Percentiles rank a stretch among this genome's conserved stretches.
phyloP scores from a whole-genome alignment of 2,329 filamentous ascomycete species.

The Cadophora sp. region DNA sequence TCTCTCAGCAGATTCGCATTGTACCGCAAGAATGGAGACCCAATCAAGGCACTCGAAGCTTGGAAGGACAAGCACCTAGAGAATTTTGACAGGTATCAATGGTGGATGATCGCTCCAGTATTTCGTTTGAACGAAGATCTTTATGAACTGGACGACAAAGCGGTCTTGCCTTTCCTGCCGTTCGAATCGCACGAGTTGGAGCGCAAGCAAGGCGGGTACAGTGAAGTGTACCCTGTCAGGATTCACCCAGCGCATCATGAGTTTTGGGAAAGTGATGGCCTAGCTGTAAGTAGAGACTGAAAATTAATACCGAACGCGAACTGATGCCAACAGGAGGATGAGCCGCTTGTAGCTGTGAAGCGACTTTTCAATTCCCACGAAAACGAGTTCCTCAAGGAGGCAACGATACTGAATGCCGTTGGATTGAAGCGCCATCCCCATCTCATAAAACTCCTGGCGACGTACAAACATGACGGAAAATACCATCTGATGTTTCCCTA shows the following conservation, averaged over 20 bases:
- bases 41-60: conserved; percentile 20
- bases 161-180: conserved; percentile 32
- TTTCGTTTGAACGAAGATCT: conserved; percentile 24
- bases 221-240: conserved; percentile 34
- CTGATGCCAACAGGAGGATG: conserved; percentile 28
- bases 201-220: conserved; percentile 35
- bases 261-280: conserved; percentile 19
- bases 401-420: conserved; percentile 26
- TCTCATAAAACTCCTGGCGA: conserved; percentile 43
- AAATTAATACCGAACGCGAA: too few species aligned
- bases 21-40: conserved; percentile 6
- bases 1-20: conserved; percentile 8
- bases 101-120: conserved; percentile 33
- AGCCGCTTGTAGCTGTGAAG: conserved; percentile 36
- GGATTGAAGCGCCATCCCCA: conserved; percentile 33
- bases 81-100: conserved; percentile 32
- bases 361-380: conserved; percentile 25
- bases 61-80: conserved; percentile 29
- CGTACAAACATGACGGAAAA: conserved; percentile 34
- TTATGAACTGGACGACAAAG: conserved; percentile 26
- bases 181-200: conserved; percentile 4
- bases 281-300: background rate
- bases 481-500: conserved; percentile 45
- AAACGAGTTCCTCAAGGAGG: conserved; percentile 33
- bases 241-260: conserved; percentile 36